Evolutionary conservation across 2,329 filamentous ascomycete genomes (phyloP), one percentile per base, ranked within the genome.

Genomic region (Penicillium janthinellum): DNA sequence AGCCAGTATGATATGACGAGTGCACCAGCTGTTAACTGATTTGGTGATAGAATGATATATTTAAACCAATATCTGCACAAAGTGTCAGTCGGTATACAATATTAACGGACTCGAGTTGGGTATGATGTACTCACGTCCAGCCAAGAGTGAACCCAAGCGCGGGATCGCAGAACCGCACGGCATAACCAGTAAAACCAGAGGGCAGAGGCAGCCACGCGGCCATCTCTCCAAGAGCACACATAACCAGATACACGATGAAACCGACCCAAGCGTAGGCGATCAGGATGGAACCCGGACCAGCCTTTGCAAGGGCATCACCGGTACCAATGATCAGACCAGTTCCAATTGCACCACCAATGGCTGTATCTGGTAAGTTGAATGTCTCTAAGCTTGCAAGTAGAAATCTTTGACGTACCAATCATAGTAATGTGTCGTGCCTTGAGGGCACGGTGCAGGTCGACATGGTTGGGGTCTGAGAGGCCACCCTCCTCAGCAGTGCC

Each of bases 31-130:
- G 91, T 95, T 41, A 96, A 80, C 73, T 96, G 91, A 71, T 95
- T 95, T 1, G 92, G 91, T 1, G 90, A 92, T 52, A 90, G 84
- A 69, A 96, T 93, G 73, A 95, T 90, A 74, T 95, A 95, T 73
- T 86, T 93, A 77, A 88, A 84, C 84, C 86, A 90, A 66, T 77
- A 79, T 35, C 75, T 78, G 61, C 11, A 39, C 41, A 7, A 41
- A 51, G 51, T 12, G 37, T 47, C 8, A 50, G 37, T 52, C 12
- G 39, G 49, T 5, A 39, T 38, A 15, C 5, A 11, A n/a, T 11
- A 11, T 1, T 28, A 5, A 39, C 4, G 6, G 8, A 35, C 17
- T 52, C 34, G 15, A 17, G 12, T 31, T 2, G 25, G 50, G 8
- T 34, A 20, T 20, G 20, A 41, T 53, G 39, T 60, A 76, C 74